These are phyloP conservation scores for Mallotus japonicus DNA, from an alignment of 441 rosid genomes.

Conservation along the genomic window DNA sequence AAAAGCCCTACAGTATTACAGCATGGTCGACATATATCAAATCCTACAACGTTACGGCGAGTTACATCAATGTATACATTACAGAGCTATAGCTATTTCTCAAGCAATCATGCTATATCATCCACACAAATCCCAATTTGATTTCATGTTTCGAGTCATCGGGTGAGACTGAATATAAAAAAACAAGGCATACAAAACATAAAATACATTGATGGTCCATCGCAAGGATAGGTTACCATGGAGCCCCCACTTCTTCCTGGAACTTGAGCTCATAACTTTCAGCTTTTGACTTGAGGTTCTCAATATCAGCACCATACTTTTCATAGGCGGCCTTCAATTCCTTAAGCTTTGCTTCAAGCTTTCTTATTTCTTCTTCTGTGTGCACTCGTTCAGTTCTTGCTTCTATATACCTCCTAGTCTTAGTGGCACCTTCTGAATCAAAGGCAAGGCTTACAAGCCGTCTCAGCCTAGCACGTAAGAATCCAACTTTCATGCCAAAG, in stretches of 20 bases:
- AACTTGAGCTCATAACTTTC: slow-evolving; percentile 49
- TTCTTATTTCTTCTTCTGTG: slow-evolving; percentile 40
- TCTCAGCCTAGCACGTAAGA: slow-evolving; percentile 46
- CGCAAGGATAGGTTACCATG: slow-evolving; percentile 41
- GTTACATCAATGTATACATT: slow-evolving; percentile 15
- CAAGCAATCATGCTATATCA: slow-evolving; percentile 17
- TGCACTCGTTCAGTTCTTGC: slow-evolving; percentile 39
- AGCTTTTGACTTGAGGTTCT: slow-evolving; percentile 41
- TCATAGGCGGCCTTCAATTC: slow-evolving; percentile 45
- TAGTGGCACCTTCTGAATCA: slow-evolving; percentile 50
- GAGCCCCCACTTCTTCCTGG: slow-evolving; percentile 49
- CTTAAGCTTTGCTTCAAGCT: slow-evolving; percentile 47
- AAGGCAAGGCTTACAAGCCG: slow-evolving; percentile 45
- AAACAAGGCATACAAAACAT: slow-evolving; percentile 5
- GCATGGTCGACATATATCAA: slow-evolving; percentile 6
- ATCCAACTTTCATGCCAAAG: slow-evolving; percentile 66
- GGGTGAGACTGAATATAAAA: not conserved
- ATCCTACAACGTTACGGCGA: slow-evolving; percentile 9
- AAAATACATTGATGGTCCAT: not conserved
- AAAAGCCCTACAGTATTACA: not conserved
- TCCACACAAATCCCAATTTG: not conserved
- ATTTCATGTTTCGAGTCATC: slow-evolving; percentile 6
- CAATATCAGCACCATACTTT: slow-evolving; percentile 37
- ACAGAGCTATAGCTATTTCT: not conserved
- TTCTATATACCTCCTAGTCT: slow-evolving; percentile 49